Evolutionary conservation across 768 basidiomycete species (phyloP), one percentile per base, ranked within the genome.

Genomic region (Kwoniella sp.): DNA sequence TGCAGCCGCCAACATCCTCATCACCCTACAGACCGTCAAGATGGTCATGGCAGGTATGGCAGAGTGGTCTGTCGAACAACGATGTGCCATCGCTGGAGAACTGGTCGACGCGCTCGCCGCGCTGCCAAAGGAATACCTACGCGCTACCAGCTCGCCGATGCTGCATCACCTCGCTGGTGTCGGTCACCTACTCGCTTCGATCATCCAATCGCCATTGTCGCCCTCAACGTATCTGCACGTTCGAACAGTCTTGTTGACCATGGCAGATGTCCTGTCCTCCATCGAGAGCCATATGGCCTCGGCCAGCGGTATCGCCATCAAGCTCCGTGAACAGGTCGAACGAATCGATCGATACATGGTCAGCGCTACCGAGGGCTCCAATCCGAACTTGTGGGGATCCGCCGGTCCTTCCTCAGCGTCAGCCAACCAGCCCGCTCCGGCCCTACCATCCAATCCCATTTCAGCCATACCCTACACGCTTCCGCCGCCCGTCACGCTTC

Each of bases 161-260:
- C 48, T 71, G 14, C 69, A 71, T 42, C 69, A 71, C 41, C 48
- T 71, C 9, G 69, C 69, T 0, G 67, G 67, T 17, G 62, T 68
- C 14, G 69, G 69, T n/a, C 67, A 71, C 39, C 52, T 71, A 9
- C 58, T 71, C 10, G 66, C 62, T n/a, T 39, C 43, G 12, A 61
- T 67, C 40, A 65, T 67, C 19, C 63, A 65, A 22, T 46, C 46
- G 3, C 65, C 69, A 10, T 41, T 70, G 0, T 60, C 60, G 0
- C 64, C 63, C 11, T 60, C 53, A 23, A 42, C 41, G 3, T 67
- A 63, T 36, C 47, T 71, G 5, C 56, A 61, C 42, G 67, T 65
- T 31, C 41, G 69, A 44, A 57, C 51, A 9, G 62, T 65, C 4
- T 41, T 71, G n/a, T 46, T 67, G 19, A 48, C 54, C 28, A 53